A percentile compares a stretch with the other conserved stretches of the same genome.
phyloP scores from a whole-genome alignment of 2,329 filamentous ascomycete genomes.

The Penicillium sp. region DNA sequence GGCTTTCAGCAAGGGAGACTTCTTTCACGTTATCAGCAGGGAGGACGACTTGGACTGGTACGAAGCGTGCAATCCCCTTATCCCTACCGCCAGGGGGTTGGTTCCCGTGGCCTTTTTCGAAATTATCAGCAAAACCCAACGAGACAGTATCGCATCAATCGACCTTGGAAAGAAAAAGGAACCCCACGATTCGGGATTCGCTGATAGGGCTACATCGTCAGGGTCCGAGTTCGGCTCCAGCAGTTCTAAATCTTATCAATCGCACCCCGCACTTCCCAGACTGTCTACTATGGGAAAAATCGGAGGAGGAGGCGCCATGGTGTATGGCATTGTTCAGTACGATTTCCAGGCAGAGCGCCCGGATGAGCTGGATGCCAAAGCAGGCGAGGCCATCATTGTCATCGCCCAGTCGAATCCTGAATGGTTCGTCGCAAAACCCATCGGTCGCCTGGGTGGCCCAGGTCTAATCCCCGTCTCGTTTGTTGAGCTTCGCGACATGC shows the following conservation, averaged over 20 bases:
- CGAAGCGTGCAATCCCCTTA: constrained; percentile 92
- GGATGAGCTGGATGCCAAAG: constrained; percentile 95
- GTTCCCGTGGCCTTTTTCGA: constrained; percentile 96
- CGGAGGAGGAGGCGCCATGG: constrained; percentile 71
- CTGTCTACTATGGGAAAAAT: constrained; percentile 56
- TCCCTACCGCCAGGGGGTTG: constrained; percentile 82
- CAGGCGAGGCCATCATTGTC: constrained; percentile 95
- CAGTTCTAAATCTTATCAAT: constrained; percentile 22
- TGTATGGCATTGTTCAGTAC: constrained; percentile 96
- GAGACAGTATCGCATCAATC: constrained; percentile 77
- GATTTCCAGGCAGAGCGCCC: constrained; percentile 93
- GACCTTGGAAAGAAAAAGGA: constrained; percentile 57
- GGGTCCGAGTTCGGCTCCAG: constrained; percentile 33
- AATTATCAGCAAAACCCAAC: constrained; percentile 85
- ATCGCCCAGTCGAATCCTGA: constrained; percentile 98
- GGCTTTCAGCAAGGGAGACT: constrained; percentile 92
- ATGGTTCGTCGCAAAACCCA: constrained; percentile 99
- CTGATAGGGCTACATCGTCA: constrained; percentile 55
- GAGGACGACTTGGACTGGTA: constrained; percentile 97
- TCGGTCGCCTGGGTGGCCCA: constrained; percentile 91
- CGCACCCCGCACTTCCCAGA: constrained; percentile 41
- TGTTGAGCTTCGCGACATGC: constrained; percentile 95
- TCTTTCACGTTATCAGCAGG: constrained; percentile 95
- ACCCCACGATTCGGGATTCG: constrained; percentile 93
- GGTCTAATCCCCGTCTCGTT: constrained; percentile 96